Evolutionary conservation across 1,284 basidiomycete species (phyloP).

Genomic region (Sporisorium scitamineum): DNA sequence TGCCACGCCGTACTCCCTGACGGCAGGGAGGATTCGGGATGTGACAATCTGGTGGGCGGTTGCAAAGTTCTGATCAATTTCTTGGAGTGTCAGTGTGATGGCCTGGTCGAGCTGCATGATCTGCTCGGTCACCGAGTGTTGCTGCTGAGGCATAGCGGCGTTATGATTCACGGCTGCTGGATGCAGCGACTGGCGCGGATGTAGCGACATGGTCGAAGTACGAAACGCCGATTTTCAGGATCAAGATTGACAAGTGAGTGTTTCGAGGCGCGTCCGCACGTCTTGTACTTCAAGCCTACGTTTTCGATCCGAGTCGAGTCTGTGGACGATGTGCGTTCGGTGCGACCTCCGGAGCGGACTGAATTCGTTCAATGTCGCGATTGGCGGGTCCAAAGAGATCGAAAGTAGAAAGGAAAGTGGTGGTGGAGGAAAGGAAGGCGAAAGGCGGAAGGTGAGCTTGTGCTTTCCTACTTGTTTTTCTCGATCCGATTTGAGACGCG

Average conservation of each 20-base stretch:
- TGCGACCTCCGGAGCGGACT: neutral
- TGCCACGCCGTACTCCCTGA: conserved; percentile 86
- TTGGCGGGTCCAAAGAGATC: neutral
- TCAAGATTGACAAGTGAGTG: neutral
- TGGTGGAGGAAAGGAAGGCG: neutral
- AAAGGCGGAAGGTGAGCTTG: conserved; percentile 9
- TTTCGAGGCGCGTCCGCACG: neutral
- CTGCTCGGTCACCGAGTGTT: conserved; percentile 78
- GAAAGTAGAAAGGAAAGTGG: neutral
- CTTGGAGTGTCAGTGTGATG: conserved; percentile 83
- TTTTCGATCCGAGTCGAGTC: neutral
- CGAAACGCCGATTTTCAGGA: neutral
- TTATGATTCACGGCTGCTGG: conserved; percentile 38
- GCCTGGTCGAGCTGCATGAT: conserved; percentile 95
- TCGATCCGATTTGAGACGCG: conserved; percentile 11
- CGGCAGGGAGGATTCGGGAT: conserved; percentile 82
- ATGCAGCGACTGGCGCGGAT: conserved; percentile 51
- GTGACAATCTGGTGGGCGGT: conserved; percentile 88
- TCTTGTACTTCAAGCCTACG: neutral
- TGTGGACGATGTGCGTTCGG: neutral
- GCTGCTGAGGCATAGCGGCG: conserved; percentile 35
- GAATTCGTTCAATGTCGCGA: neutral
- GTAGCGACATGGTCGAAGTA: conserved; percentile 35
- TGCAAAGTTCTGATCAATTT: conserved; percentile 93
- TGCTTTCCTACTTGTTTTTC: conserved; percentile 13